Evolutionary conservation across 2,329 filamentous ascomycete genomes (phyloP).

Genomic region (Aureobasidium sp.): DNA sequence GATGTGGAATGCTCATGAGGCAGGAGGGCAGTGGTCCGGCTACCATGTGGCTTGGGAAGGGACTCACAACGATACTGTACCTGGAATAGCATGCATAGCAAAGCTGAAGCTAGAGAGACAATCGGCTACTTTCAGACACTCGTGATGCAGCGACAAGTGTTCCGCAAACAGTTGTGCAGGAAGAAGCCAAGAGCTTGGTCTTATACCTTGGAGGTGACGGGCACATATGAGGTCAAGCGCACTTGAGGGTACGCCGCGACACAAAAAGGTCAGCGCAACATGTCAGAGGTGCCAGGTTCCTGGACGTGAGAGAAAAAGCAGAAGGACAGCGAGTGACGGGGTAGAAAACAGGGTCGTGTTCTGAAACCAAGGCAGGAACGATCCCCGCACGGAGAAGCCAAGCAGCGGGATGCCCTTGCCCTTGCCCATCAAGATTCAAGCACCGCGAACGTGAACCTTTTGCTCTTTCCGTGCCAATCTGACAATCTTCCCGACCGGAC

Average conservation of each 20-base stretch:
- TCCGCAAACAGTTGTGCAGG: neutral
- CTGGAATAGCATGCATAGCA: neutral
- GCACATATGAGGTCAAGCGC: neutral
- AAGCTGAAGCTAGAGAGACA: neutral
- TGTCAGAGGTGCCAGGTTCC: neutral
- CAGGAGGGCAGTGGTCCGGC: neutral
- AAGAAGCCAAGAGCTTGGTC: neutral
- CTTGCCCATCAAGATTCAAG: neutral
- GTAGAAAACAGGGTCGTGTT: neutral
- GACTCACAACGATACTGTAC: slow-evolving; percentile 1
- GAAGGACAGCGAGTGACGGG: neutral
- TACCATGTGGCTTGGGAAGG: neutral
- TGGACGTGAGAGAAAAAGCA: neutral
- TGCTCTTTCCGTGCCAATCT: neutral
- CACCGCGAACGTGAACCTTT: neutral
- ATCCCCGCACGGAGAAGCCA: neutral
- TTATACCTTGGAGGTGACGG: neutral
- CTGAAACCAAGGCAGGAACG: neutral
- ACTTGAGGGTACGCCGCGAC: no score
- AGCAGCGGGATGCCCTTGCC: neutral
- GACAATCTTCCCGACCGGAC: neutral
- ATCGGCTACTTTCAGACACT: neutral
- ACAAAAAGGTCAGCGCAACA: neutral
- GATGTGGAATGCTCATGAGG: neutral
- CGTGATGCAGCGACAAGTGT: neutral